Conservation (phyloP, 768 basidiomycete species). For the Leucogyrophana mollusca region DNA sequence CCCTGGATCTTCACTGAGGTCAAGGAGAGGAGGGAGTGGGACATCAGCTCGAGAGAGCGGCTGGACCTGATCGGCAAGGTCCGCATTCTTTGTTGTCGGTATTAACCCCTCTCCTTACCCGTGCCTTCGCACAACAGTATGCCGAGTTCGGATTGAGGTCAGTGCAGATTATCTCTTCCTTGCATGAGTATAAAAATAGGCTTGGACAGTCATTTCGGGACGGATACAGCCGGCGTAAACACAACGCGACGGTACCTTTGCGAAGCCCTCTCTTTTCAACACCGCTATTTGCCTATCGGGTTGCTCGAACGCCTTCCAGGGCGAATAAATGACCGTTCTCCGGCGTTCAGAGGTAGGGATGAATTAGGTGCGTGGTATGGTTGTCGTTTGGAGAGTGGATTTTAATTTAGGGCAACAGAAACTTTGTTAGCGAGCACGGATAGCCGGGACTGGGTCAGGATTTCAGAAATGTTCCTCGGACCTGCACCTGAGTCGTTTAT, state of each 20-base stretch:
- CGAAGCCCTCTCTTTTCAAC: conserved; percentile 94
- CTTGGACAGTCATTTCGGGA: conserved; percentile 85
- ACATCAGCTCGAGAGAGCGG: conserved; percentile 83
- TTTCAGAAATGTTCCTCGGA: conserved; percentile 95
- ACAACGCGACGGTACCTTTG: conserved; percentile 91
- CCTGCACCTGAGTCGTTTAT: conserved; percentile 79
- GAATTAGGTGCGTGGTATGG: conserved; percentile 68
- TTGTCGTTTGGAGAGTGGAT: not conserved
- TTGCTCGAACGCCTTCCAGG: conserved; percentile 80
- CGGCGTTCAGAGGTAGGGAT: conserved; percentile 81
- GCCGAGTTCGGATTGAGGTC: conserved; percentile 85
- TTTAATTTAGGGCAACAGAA: conserved; percentile 44
- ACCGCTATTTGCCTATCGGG: conserved; percentile 94
- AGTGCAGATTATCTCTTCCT: conserved; percentile 19
- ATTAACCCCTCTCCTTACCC: conserved; percentile 1
- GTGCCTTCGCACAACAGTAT: conserved; percentile 45
- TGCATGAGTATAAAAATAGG: too few species aligned
- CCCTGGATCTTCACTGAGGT: conserved; percentile 96
- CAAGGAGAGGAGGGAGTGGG: conserved; percentile 91
- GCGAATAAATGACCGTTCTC: conserved; percentile 87
- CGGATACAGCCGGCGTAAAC: conserved; percentile 88
- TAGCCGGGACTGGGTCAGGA: conserved; percentile 86
- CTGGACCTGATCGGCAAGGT: conserved; percentile 79
- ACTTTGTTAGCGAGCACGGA: conserved; percentile 78
- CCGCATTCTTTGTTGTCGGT: conserved; percentile 13